A percentile compares a stretch with the other conserved stretches of the same genome.
These are phyloP conservation scores for Serendipita vermifera DNA, from an alignment of 768 basidiomycete genomes.

Conservation along the genomic window DNA sequence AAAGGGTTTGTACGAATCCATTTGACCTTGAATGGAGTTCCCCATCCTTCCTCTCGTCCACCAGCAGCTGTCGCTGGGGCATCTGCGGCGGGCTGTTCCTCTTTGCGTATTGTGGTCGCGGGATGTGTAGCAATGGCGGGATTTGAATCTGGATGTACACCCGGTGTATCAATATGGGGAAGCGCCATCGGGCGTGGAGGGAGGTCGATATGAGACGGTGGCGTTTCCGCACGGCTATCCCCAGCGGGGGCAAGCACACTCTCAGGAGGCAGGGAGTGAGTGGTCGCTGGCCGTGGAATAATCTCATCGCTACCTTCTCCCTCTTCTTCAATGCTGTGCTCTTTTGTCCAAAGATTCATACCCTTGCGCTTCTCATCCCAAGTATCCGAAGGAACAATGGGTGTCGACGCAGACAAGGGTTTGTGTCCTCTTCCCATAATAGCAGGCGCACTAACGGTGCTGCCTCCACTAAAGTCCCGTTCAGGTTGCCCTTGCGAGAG, in stretches of 20 bases:
- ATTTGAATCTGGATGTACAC: constrained; percentile 9
- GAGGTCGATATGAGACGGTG: neutral
- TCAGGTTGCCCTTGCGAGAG: neutral
- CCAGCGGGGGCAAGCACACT: no score
- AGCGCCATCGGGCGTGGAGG: neutral
- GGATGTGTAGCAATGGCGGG: neutral
- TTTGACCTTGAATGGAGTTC: constrained; percentile 65
- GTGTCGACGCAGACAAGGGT: neutral
- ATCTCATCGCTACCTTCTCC: neutral
- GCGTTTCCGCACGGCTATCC: no score
- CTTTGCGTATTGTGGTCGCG: constrained; percentile 12
- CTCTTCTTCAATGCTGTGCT: neutral
- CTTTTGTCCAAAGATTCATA: neutral
- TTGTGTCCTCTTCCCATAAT: neutral
- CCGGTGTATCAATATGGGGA: neutral
- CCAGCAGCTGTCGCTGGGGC: neutral
- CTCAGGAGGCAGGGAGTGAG: neutral
- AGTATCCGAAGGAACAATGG: neutral
- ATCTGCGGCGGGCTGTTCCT: constrained; percentile 19
- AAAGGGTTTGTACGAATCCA: constrained; percentile 65
- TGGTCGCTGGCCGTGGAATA: neutral
- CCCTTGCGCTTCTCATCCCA: constrained; percentile 5
- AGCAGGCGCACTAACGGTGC: neutral
- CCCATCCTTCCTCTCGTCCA: constrained; percentile 38
- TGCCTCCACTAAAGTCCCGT: neutral